phyloP scores from a whole-genome alignment of 2,329 filamentous ascomycete species.

The Phyllosticta citribraziliensis region DNA sequence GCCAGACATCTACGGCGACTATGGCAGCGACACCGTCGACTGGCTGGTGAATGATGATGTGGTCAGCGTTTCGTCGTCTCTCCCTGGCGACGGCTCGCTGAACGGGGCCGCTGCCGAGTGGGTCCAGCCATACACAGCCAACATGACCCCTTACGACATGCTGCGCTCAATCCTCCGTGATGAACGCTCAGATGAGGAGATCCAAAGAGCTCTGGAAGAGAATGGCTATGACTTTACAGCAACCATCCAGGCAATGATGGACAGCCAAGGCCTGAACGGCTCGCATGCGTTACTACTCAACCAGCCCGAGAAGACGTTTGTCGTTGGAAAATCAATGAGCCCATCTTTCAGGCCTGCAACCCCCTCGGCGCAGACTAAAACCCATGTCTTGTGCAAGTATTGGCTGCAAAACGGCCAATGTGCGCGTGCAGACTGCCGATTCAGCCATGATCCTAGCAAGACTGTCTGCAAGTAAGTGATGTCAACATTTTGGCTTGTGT shows the following conservation, averaged over 20 bases:
- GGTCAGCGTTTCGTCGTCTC: constrained; percentile 66
- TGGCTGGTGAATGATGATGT: constrained; percentile 90
- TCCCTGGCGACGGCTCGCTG: constrained; percentile 57
- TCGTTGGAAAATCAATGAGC: constrained; percentile 85
- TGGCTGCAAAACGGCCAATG: constrained; percentile 94
- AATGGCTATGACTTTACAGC: constrained; percentile 91
- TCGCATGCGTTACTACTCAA: constrained; percentile 35
- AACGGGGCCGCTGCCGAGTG: constrained; percentile 78
- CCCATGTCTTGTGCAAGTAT: constrained; percentile 91
- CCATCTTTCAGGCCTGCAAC: constrained; percentile 63
- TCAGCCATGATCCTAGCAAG: constrained; percentile 90
- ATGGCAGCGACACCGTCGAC: constrained; percentile 89
- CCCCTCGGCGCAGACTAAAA: constrained; percentile 66
- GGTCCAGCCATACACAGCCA: constrained; percentile 56
- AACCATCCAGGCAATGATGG: constrained; percentile 83
- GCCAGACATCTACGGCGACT: constrained; percentile 80
- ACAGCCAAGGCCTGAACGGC: constrained; percentile 41
- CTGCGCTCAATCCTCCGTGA: constrained; percentile 88
- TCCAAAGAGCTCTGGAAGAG: constrained; percentile 77
- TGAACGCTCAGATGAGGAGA: constrained; percentile 83
- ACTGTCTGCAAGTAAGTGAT: constrained; percentile 90
- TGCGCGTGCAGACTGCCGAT: constrained; percentile 88
- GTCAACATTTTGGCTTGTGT: neutral
- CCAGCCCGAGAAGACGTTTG: constrained; percentile 52
- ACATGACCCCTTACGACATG: constrained; percentile 98